These are phyloP conservation scores for Arachis hypogaea DNA, from an alignment of 306 rosid genomes.

Conservation along the genomic window DNA sequence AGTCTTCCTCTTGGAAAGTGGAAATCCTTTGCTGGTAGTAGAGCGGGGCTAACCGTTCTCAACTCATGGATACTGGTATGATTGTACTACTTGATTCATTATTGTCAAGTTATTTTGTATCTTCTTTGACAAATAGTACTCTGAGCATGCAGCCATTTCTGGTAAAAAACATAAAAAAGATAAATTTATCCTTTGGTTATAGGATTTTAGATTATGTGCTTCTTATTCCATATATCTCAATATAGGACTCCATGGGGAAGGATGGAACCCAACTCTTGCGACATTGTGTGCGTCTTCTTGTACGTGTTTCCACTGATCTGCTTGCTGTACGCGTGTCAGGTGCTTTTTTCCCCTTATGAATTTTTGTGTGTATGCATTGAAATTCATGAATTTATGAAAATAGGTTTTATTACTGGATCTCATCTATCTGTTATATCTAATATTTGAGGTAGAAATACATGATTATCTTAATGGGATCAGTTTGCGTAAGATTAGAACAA, in stretches of 20 bases:
- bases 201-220: slow-evolving; percentile 36
- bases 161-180: neutral
- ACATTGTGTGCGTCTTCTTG: slow-evolving; percentile 99
- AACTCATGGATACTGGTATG: slow-evolving; percentile 96
- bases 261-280: slow-evolving; percentile 97
- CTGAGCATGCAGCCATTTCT: slow-evolving; percentile 20
- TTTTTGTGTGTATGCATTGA: slow-evolving; percentile 12
- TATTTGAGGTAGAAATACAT: slow-evolving; percentile 24
- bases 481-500: slow-evolving; percentile 21
- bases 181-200: slow-evolving; percentile 26
- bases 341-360: slow-evolving; percentile 29
- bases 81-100: slow-evolving; percentile 24
- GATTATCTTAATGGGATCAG: slow-evolving; percentile 24
- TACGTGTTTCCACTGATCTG: slow-evolving; percentile 86
- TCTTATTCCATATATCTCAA: slow-evolving; percentile 26
- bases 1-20: slow-evolving; percentile 71
- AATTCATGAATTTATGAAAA: neutral
- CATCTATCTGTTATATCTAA: slow-evolving; percentile 2
- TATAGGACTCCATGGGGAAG: slow-evolving; percentile 98
- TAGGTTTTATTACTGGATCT: neutral
- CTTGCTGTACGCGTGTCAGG: slow-evolving; percentile 96
- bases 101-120: slow-evolving; percentile 21
- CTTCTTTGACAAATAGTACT: slow-evolving; percentile 1
- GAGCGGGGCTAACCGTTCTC: slow-evolving; percentile 81
- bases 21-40: slow-evolving; percentile 97